Base-by-base conservation (phyloP, 164 flowering plant genomes). In the Vitis riparia region DNA sequence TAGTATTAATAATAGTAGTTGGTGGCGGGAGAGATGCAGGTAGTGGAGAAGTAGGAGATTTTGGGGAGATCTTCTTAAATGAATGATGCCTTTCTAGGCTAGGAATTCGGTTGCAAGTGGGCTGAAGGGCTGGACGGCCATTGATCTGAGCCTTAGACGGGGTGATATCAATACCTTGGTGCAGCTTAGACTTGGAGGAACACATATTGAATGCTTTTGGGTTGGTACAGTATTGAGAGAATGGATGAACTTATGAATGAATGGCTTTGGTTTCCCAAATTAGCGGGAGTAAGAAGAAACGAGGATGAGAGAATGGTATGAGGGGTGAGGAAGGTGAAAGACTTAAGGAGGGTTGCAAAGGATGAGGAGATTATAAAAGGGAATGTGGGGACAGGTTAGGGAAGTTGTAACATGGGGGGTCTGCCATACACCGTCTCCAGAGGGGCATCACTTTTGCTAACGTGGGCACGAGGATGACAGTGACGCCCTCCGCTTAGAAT, bases 81-180 rank as follows among this genome's bases (percentile, higher is more conserved):
- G 85, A 78, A 65, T 77, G 77, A 14, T 83, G 83, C 13, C 85
- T 66, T 44, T 82, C 86, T 13, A 79, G 73, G 65, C 62, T 66
- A 4, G 87, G 77, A 27, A 74, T 83, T 8, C 89, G 84, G 52
- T 89, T 86, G 53, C 89, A 80, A 7, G 83, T 85, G 3, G 93
- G 94, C 37, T 90, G 93, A 59, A 88, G 84, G 60, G 87, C 94
- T 0, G 87, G 86, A 1, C 92, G 79, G 44, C 87, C 90, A 58
- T 84, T 80, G 62, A 85, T 84, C 47, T 68, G 77, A 55, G 86
- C 68, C 3, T 75, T 63, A 0, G 76, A 48, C 1, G 73, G 55
- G 49, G 68, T 17, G 30, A 50, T 55, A 6, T 73, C 76, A 14
- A 64, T 62, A 11, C 74, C 77, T 14, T 55, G 65, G 68, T 68